Base-by-base conservation (phyloP, 768 basidiomycete genomes). In the Phylloporus sp. region DNA sequence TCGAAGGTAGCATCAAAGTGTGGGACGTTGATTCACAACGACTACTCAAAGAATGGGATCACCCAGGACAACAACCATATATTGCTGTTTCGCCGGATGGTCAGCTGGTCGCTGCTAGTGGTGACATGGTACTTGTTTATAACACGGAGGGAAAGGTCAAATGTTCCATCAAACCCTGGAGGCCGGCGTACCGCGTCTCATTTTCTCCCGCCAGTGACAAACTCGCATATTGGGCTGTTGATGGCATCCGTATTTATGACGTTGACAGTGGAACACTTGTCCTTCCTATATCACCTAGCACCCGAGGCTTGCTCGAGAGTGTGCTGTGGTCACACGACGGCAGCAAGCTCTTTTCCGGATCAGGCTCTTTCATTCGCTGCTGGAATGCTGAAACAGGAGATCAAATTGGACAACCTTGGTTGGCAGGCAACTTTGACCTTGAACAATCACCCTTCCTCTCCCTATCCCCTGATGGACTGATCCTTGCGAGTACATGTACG, bases 281-380 rank as follows among this genome's bases (percentile, higher is more conserved):
- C n/a, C n/a, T 39, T 20, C 2, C 20, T 22, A 7, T 12, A 12
- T 23, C 22, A 11, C 20, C 32, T 8, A 5, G 11, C 10, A 12
- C 13, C 13, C 31, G 16, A 32, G 31, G 31, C 31, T 15, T 32
- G 31, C 12, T 32, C 20, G 11, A 10, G 16, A 9, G 23, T 22
- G 2, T 54, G 1, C n/a, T 46, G 5, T 61, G 60, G 59, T 55
- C 60, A 15, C 44, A 0, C 3, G 57, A 59, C 29, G 60, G 60
- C 6, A 52, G 26, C 28, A 50, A 4, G 5, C 22, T 61, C 13
- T 58, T 50, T 40, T 51, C 56, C 23, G 8, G 22, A 2, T 50
- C 1, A 6, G 18, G 48, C 23, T 9, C 45, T 13, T 39, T 48
- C 0, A 58, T 55, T 39, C 38, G 44, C 7, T 50, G 48, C 11